Percentiles rank a stretch among this genome's conserved stretches.
These are phyloP conservation scores for Ormosia semicastrata DNA, from an alignment of 306 rosid genomes.

Conservation along the genomic window DNA sequence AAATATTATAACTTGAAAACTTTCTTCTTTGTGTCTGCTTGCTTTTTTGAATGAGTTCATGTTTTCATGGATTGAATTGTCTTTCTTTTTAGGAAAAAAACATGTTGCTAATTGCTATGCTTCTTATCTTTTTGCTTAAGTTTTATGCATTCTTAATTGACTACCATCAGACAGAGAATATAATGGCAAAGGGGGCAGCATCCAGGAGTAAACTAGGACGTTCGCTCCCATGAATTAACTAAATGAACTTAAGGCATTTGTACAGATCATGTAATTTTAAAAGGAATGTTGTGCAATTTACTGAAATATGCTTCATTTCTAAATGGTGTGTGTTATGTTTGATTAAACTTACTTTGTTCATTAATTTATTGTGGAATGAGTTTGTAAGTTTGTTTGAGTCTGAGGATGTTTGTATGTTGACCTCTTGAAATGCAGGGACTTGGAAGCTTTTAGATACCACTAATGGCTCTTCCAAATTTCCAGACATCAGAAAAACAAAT, in stretches of 20 bases:
- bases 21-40: background rate
- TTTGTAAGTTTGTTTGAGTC: conserved; percentile 16
- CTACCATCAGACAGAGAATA: conserved; percentile 1
- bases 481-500: conserved; percentile 65
- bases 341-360: background rate
- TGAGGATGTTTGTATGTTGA: conserved; percentile 18
- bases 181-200: background rate
- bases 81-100: background rate
- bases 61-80: background rate
- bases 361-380: background rate
- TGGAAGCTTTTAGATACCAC: conserved; percentile 73
- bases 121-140: background rate
- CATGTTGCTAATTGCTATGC: background rate
- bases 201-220: background rate
- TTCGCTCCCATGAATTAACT: background rate
- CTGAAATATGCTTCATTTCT: conserved; percentile 13
- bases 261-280: conserved; percentile 11
- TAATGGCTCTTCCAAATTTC: conserved; percentile 82
- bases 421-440: conserved; percentile 59
- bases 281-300: conserved; percentile 2
- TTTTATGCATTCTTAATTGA: conserved; percentile 4
- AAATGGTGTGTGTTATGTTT: background rate
- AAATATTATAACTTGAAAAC: background rate
- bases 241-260: conserved; percentile 18
- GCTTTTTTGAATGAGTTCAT: background rate